Conservation (phyloP, 2,329 filamentous ascomycete genomes). For the Aureobasidium sp. region DNA sequence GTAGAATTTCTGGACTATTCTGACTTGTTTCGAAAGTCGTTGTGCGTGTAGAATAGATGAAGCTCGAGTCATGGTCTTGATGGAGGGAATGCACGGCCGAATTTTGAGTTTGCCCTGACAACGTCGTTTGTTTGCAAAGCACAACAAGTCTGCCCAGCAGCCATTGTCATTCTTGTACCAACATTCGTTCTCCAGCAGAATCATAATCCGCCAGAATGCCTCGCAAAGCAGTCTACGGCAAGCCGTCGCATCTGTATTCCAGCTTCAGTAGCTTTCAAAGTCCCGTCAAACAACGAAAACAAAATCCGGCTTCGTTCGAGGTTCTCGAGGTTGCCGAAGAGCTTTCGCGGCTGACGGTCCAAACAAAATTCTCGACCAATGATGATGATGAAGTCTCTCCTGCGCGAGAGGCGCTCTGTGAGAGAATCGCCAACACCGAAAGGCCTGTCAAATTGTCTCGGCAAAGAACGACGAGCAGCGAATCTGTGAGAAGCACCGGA, state of each 20-base stretch:
- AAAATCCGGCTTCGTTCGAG: constrained; percentile 15
- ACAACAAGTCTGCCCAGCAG: background rate
- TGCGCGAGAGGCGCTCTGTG: background rate
- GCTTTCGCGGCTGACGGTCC: constrained; percentile 20
- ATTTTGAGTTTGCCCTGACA: constrained; percentile 10
- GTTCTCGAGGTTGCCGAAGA: constrained; percentile 23
- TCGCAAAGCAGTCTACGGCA: constrained; percentile 32
- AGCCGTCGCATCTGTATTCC: constrained; percentile 26
- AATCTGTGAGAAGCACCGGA: background rate
- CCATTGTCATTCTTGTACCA: background rate
- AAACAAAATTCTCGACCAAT: background rate
- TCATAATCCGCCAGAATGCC: constrained; percentile 21
- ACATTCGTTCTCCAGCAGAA: background rate
- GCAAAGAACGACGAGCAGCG: background rate
- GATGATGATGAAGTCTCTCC: background rate
- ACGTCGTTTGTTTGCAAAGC: constrained; percentile 12
- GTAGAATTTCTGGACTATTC: background rate
- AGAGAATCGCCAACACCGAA: constrained; percentile 5
- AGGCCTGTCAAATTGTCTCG: background rate
- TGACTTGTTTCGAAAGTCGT: background rate
- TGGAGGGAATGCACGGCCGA: background rate
- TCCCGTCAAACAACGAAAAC: constrained; percentile 17
- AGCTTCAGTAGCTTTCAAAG: constrained; percentile 21
- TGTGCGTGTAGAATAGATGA: constrained; percentile 1
- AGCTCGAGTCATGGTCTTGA: constrained; percentile 7